A percentile compares a stretch with the other conserved stretches of the same genome.
Conservation (phyloP, 106 monocot species). For the Vanilla planifolia region DNA sequence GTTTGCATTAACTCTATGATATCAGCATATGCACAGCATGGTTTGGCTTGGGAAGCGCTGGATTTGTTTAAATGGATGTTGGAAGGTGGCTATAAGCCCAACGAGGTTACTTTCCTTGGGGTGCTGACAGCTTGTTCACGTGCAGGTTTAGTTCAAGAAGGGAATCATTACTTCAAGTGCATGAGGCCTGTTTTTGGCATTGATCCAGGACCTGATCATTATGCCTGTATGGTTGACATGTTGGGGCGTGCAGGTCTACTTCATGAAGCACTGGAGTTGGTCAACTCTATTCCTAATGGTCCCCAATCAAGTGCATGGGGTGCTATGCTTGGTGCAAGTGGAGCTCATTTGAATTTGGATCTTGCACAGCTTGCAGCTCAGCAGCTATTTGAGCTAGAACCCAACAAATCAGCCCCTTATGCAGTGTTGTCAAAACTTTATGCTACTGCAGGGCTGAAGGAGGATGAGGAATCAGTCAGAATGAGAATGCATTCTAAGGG, state of each 20-base stretch:
- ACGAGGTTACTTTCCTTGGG: constrained; percentile 20
- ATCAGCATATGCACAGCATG: constrained; percentile 40
- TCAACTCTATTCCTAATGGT: constrained; percentile 21
- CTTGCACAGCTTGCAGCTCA: constrained; percentile 33
- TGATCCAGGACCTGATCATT: constrained; percentile 29
- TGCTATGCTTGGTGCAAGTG: constrained; percentile 39
- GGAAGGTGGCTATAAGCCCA: constrained; percentile 17
- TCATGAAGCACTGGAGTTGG: constrained; percentile 22
- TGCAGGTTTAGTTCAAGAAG: constrained; percentile 33
- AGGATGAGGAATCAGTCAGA: constrained; percentile 25
- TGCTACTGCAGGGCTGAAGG: constrained; percentile 32
- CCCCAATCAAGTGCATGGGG: constrained; percentile 36
- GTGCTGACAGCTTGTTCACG: constrained; percentile 32
- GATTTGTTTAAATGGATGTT: constrained; percentile 21
- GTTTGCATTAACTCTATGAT: constrained; percentile 49
- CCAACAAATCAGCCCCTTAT: constrained; percentile 35
- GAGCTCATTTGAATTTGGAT: constrained; percentile 23
- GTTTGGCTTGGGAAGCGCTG: constrained; percentile 27
- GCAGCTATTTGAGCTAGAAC: constrained; percentile 33
- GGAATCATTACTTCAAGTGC: constrained; percentile 20
- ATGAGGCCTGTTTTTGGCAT: constrained; percentile 25
- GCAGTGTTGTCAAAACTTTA: constrained; percentile 43
- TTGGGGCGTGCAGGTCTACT: constrained; percentile 27
- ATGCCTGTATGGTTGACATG: constrained; percentile 39
- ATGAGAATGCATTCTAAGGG: constrained; percentile 21